Base-by-base conservation (phyloP, 2,329 filamentous ascomycete genomes). In the Colletotrichum cereale region DNA sequence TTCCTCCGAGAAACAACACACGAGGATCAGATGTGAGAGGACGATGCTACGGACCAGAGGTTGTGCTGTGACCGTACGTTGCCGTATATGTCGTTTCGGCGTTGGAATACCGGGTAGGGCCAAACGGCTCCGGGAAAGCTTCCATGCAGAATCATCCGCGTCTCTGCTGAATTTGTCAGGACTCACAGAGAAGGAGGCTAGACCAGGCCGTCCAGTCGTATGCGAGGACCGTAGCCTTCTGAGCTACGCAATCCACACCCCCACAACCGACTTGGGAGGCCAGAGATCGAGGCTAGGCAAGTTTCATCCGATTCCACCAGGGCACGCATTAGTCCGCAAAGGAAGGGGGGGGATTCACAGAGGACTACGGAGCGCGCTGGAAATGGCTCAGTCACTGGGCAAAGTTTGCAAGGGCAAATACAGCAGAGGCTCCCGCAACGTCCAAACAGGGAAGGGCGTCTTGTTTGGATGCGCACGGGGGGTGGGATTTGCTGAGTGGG, bases 381-480 rank as follows among this genome's bases (percentile, higher is more conserved):
- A 38, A 44, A 62, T n/a, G n/a, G 56, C 55, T 52, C 47, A 72
- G 70, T 65, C 55, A 71, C 44, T 66, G 66, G 81, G 79, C 80
- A 78, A 78, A 81, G 82, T 84, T 83, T 83, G 81, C 77, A 77
- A 80, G 77, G 77, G 79, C 82, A 83, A 83, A 83, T 83, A 81
- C 76, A 76, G 76, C 75, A 76, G 76, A 71, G 78, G 29, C 48
- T 67, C 47, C 74, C 77, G 76, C 76, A 77, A 68, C 77, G 76
- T 78, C 80, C 80, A 81, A 82, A 83, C 79, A 84, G 80, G 81
- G 79, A 78, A 55, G 56, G 44, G 40, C 52, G 61, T 40, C 55
- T 56, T 73, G 64, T 73, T 73, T 74, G 73, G 65, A 66, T 57
- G 64, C 67, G 67, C 64, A 74, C 67, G 55, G 64, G 63, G 63